A percentile compares a stretch with the other conserved stretches of the same genome.
Conservation (phyloP, 2,329 filamentous ascomycete genomes). For the Ceratocystis variospora region DNA sequence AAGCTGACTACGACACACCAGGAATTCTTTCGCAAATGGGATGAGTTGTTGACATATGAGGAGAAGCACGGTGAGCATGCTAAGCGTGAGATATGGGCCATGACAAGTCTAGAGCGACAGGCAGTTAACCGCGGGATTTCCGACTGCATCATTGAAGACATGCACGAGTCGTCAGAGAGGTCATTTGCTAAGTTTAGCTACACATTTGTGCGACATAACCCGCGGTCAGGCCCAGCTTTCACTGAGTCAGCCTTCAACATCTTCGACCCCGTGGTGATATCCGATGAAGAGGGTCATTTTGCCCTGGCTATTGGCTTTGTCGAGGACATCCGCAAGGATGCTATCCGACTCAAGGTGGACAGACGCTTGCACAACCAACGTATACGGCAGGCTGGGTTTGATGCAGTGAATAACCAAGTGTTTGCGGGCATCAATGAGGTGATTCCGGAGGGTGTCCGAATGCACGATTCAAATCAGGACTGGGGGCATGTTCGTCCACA, state of each 20-base stretch:
- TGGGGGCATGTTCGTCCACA: background rate
- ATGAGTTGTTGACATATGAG: slow-evolving; percentile 81
- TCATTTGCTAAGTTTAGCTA: slow-evolving; percentile 92
- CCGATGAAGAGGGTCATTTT: slow-evolving; percentile 89
- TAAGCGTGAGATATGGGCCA: slow-evolving; percentile 86
- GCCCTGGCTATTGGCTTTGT: slow-evolving; percentile 88
- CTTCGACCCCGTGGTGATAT: slow-evolving; percentile 91
- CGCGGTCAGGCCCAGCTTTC: slow-evolving; percentile 59
- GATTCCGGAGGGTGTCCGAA: slow-evolving; percentile 19
- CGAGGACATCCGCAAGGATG: slow-evolving; percentile 56
- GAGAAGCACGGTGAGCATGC: slow-evolving; percentile 81
- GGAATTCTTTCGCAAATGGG: slow-evolving; percentile 90
- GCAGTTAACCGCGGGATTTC: slow-evolving; percentile 80
- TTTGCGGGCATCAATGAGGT: slow-evolving; percentile 91
- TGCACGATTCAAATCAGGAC: background rate
- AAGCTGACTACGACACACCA: slow-evolving; percentile 63
- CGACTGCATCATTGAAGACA: slow-evolving; percentile 53
- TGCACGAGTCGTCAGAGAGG: slow-evolving; percentile 46
- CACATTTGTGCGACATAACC: slow-evolving; percentile 59
- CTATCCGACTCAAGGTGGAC: slow-evolving; percentile 81
- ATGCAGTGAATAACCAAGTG: slow-evolving; percentile 63
- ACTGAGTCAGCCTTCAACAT: slow-evolving; percentile 74
- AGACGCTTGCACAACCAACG: slow-evolving; percentile 77
- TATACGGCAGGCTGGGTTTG: slow-evolving; percentile 59
- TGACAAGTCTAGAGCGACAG: slow-evolving; percentile 79